A percentile compares a stretch with the other conserved stretches of the same genome.
Evolutionary conservation across 495 filamentous ascomycete genomes (phyloP).

Genomic region (Aspergillus saccharolyticus): DNA sequence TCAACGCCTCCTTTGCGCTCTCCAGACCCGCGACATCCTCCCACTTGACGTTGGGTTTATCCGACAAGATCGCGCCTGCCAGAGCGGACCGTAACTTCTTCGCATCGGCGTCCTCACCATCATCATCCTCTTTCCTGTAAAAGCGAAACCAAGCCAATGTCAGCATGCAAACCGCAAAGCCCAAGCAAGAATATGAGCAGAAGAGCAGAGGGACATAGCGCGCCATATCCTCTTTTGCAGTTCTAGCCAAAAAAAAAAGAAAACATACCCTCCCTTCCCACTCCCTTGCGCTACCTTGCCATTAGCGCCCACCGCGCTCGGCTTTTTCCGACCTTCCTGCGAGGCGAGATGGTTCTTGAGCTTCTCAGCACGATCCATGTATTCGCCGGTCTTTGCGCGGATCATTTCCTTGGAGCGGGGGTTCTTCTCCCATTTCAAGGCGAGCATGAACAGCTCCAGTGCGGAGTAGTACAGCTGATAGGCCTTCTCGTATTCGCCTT

Average conservation of each 20-base stretch:
- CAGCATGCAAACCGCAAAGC: background rate
- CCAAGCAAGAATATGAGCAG: background rate
- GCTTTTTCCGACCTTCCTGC: conserved; percentile 68
- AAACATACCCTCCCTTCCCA: conserved; percentile 58
- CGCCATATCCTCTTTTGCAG: no score
- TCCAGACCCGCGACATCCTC: conserved; percentile 98
- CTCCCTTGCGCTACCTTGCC: conserved; percentile 66
- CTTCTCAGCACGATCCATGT: conserved; percentile 98
- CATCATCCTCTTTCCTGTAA: conserved; percentile 53
- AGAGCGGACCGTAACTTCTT: conserved; percentile 92
- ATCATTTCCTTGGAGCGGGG: conserved; percentile 94
- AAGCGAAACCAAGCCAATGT: background rate
- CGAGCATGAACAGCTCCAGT: conserved; percentile 93
- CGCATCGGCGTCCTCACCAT: conserved; percentile 77
- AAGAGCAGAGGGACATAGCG: conserved; percentile 4
- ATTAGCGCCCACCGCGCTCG: conserved; percentile 79
- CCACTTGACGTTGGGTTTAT: conserved; percentile 94
- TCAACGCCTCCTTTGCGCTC: conserved; percentile 90
- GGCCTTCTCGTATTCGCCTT: conserved; percentile 93
- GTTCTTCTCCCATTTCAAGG: conserved; percentile 98
- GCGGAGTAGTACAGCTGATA: conserved; percentile 92
- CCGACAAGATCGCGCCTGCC: conserved; percentile 85
- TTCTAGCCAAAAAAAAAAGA: no score
- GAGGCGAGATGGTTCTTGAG: conserved; percentile 84
- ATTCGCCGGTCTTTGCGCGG: conserved; percentile 82